Evolutionary conservation across 495 filamentous ascomycete species (phyloP), one percentile per base, ranked within the genome.

Genomic region (Penicillium tannophilum): DNA sequence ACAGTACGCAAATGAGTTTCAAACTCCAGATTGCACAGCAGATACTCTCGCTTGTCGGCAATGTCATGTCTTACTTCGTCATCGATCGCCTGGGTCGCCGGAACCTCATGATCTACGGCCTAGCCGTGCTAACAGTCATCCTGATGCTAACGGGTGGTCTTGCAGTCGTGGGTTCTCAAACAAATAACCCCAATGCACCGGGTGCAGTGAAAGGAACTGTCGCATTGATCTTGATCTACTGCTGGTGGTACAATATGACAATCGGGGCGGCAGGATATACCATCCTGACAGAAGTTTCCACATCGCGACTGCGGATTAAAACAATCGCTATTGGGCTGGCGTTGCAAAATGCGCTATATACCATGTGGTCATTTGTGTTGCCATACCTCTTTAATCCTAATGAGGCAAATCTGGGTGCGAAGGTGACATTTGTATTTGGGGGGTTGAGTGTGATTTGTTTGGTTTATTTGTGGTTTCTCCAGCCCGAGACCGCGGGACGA

Each of bases 241-340:
- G 63, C 42, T 69, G 60, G 54, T 59, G 59, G 45, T 68, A 70
- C 55, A 72, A 72, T 45, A 56, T 65, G 54, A 67, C 70, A 11
- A 74, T 74, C 47, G 70, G 72, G 1, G 58, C 70, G 3, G 68
- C 70, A 10, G 68, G 63, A n/a, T 72, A 64, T 59, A 71, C 70
- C 0, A 59, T 72, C 35, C 46, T 72, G 12, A 58, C 61, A 1
- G 70, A 72, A 46, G 52, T 62, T 1, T 59, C 70, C 2, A 71
- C 68, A 2, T 66, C 70, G 16, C 52, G 68, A 12, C 58, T 71
- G 16, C 63, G 70, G 1, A 60, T 66, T 52, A 74, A 72, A 47
- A 74, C 71, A 8, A 66, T 74, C 53, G 65, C 67, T 14, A 67
- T 74, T 43, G 71, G 67, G 2, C 30, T 62, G 30, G 59, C 64